Conservation (phyloP, 129 eudicot genomes). For the Helichrysum umbraculigerum region DNA sequence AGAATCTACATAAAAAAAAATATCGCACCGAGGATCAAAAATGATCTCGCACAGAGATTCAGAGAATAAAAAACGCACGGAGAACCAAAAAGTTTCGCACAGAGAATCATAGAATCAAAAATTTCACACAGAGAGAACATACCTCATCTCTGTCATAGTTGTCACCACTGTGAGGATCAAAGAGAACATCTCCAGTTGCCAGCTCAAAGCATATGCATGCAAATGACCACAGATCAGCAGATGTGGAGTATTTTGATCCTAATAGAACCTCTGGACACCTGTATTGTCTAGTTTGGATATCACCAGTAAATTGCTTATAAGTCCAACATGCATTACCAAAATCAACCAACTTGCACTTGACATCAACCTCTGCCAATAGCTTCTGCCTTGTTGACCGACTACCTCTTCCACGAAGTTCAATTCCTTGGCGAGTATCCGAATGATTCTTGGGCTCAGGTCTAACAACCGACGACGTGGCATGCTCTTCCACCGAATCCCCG, state of each 20-base stretch:
- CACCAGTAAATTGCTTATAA: slow-evolving; percentile 82
- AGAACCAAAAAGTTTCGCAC: background rate
- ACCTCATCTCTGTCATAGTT: slow-evolving; percentile 95
- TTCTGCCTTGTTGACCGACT: slow-evolving; percentile 57
- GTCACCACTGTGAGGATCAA: slow-evolving; percentile 95
- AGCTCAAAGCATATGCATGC: slow-evolving; percentile 98
- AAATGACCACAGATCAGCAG: slow-evolving; percentile 96
- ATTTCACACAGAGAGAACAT: background rate
- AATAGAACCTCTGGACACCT: slow-evolving; percentile 92
- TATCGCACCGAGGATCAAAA: no score
- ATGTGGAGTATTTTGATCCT: slow-evolving; percentile 82
- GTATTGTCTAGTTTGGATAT: slow-evolving; percentile 91
- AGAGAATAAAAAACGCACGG: background rate
- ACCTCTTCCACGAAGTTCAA: slow-evolving; percentile 53
- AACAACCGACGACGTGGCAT: slow-evolving; percentile 23
- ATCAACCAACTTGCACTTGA: slow-evolving; percentile 83
- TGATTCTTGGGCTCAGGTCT: slow-evolving; percentile 31
- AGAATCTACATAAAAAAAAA: no score
- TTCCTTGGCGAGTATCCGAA: slow-evolving; percentile 38
- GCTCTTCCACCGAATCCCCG: slow-evolving; percentile 41
- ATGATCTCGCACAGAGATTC: no score
- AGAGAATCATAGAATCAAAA: background rate
- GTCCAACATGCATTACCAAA: slow-evolving; percentile 99
- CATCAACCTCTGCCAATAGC: slow-evolving; percentile 61
- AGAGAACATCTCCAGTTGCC: slow-evolving; percentile 93